Evolutionary conservation across 768 basidiomycete genomes (phyloP).

Genomic region (Boletales sp.): DNA sequence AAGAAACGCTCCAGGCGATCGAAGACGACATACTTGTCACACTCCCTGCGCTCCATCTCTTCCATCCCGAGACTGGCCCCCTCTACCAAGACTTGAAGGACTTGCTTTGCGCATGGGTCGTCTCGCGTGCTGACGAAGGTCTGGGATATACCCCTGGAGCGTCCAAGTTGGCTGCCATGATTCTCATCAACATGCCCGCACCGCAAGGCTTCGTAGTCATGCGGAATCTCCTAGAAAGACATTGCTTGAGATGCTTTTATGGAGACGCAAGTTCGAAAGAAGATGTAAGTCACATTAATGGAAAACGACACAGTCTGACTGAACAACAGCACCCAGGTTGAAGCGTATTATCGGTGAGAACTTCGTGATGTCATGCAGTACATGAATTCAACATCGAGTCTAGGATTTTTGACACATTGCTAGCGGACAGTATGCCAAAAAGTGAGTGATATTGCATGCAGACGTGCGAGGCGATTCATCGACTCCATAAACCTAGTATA

Average conservation of each 20-base stretch:
- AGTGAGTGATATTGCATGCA: constrained; percentile 43
- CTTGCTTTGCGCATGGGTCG: constrained; percentile 84
- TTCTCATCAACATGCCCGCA: constrained; percentile 76
- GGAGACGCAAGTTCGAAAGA: constrained; percentile 66
- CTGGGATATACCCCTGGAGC: constrained; percentile 68
- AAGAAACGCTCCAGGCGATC: constrained; percentile 55
- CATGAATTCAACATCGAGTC: constrained; percentile 10
- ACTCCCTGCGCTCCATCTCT: constrained; percentile 76
- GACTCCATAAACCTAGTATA: constrained; percentile 53
- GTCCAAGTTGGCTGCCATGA: constrained; percentile 80
- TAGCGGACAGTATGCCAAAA: constrained; percentile 93
- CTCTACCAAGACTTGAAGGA: constrained; percentile 80
- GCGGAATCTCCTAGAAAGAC: constrained; percentile 82
- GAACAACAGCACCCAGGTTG: constrained; percentile 51
- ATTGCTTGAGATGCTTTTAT: constrained; percentile 83
- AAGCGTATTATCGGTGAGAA: constrained; percentile 82
- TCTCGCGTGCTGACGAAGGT: constrained; percentile 79
- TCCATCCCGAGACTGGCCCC: constrained; percentile 71
- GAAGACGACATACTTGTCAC: constrained; percentile 75
- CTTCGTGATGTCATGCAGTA: neutral
- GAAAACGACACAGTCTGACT: constrained; percentile 25
- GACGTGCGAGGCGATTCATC: neutral
- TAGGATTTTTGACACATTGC: constrained; percentile 88
- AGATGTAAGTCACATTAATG: constrained; percentile 56
- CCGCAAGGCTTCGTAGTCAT: constrained; percentile 76